Base-by-base conservation (phyloP, 805 yeast species). In the Pichia pseudocactophila region DNA sequence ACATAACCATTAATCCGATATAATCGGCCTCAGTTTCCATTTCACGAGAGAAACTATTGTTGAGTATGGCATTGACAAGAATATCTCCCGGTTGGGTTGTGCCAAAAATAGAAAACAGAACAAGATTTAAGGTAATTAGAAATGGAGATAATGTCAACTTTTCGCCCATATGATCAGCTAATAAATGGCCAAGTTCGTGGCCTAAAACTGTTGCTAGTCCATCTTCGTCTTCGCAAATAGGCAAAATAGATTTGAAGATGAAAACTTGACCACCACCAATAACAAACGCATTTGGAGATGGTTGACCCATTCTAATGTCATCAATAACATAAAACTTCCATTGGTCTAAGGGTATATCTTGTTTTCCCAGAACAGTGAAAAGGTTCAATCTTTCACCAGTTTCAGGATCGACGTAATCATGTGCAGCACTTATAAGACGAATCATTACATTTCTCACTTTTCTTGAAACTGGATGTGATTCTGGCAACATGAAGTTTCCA, bases 21-120 rank as follows among this genome's bases (percentile, higher is more conserved):
- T 81, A 80, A 62, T 92, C 98, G 0, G 98, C 97, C 60, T 92
- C 98, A 0, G 87, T 73, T 62, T 92, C 99, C 96, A 87, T 87
- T 45, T 77, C 86, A 53, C 99, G 70, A 1, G 95, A 83, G 0
- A 94, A 83, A 0, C 97, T 97, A 73, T 82, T 74, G 50, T 77
- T 74, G 38, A 88, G 58, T 12, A 77, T 57, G 1, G 87, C 70
- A 22, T 70, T 70, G 13, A 85, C 59, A 20, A 72, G 44, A 27
- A 83, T 49, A 40, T 73, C 70, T 52, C 74, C 74, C 43, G 83
- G 55, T 37, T 63, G 52, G 41, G 70, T 63, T 6, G 78, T 63
- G 5, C 94, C 87, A 4, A 89, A 72, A n/a, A 78, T 51, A 1
- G 80, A 57, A 52, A 76, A 80, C 41, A 84, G 51, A 1, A 73